Evolutionary conservation across 2,329 filamentous ascomycete species (phyloP), one percentile per base, ranked within the genome.

Genomic region (Colletotrichum nymphaeae): DNA sequence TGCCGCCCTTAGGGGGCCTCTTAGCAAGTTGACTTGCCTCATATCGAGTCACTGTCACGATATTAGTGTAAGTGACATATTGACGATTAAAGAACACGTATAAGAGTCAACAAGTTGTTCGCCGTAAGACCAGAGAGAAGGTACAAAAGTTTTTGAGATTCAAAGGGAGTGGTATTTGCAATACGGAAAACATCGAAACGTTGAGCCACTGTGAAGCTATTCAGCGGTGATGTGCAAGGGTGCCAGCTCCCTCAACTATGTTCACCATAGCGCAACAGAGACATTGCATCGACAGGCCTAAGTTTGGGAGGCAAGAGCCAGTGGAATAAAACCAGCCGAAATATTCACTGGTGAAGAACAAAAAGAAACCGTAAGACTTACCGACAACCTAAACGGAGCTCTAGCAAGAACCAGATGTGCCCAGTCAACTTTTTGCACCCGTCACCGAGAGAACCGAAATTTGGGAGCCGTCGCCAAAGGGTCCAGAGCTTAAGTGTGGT

Each of bases 1-100:
- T 37, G 37, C 55, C 62, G 35, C 57, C 62, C 30, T 49, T 22
- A 66, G 62, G 35, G 71, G 55, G 19, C 46, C 35, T 65, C 71
- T 71, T 16, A 73, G 19, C 37, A 71, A 30, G 19, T 22, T 66
- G 46, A 52, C 26, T 62, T 71, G 71, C 46, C 73, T 69, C 73
- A 74, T 69, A 6, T 49, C 32, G 11, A 32, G 35, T 59, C 19
- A 58, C 46, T 64, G 19, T 35, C 46, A 12, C 35, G 28, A 55
- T 55, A 14, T 64, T 37, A 64, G 62, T 64, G 5, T 19, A 37
- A 14, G 7, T 37, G 3, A n/a, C 14, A 28, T 9, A 49, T 35
- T 19, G 7, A 52, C 3, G 49, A n/a, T n/a, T n/a, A n/a, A n/a
- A n/a, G n/a, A n/a, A n/a, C n/a, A n/a, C n/a, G n/a, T n/a, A n/a